phyloP scores from a whole-genome alignment of 805 yeast species.

The Ogataea paraovalis region DNA sequence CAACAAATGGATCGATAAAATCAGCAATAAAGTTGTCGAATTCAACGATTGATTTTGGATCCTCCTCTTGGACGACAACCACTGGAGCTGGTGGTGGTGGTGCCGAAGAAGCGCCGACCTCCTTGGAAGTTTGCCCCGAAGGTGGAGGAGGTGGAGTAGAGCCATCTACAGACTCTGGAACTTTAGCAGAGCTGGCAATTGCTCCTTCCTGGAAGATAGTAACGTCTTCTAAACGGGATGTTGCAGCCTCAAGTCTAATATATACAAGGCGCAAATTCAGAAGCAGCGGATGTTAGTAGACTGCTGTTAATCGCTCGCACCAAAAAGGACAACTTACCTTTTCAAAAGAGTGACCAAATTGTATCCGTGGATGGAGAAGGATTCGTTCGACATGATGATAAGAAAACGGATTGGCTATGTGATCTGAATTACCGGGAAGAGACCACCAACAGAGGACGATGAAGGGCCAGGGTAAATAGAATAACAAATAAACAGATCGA shows the following conservation, averaged over 20 bases:
- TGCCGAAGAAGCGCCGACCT: slow-evolving; percentile 15
- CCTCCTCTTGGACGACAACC: slow-evolving; percentile 23
- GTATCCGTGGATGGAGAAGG: slow-evolving; percentile 71
- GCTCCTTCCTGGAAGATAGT: slow-evolving; percentile 69
- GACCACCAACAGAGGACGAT: too few species aligned
- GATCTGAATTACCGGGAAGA: neutral
- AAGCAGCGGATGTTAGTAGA: neutral
- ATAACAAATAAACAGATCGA: too few species aligned
- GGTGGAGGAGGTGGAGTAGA: slow-evolving; percentile 5
- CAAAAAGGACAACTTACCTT: slow-evolving; percentile 36
- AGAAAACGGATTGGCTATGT: neutral
- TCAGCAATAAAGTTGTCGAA: slow-evolving; percentile 53
- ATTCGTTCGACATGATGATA: slow-evolving; percentile 28
- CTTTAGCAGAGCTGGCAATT: slow-evolving; percentile 5
- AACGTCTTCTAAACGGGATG: slow-evolving; percentile 86
- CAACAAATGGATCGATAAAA: slow-evolving; percentile 57
- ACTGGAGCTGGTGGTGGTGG: slow-evolving; percentile 18
- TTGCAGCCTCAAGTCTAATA: slow-evolving; percentile 79
- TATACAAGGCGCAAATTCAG: neutral
- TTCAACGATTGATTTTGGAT: slow-evolving; percentile 43
- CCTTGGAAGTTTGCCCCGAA: slow-evolving; percentile 7
- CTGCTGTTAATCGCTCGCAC: neutral
- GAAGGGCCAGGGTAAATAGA: too few species aligned
- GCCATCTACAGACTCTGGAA: slow-evolving; percentile 2
- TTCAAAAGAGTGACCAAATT: slow-evolving; percentile 77